Base-by-base conservation (phyloP, 129 eudicot genomes). In the Glebionis coronaria region DNA sequence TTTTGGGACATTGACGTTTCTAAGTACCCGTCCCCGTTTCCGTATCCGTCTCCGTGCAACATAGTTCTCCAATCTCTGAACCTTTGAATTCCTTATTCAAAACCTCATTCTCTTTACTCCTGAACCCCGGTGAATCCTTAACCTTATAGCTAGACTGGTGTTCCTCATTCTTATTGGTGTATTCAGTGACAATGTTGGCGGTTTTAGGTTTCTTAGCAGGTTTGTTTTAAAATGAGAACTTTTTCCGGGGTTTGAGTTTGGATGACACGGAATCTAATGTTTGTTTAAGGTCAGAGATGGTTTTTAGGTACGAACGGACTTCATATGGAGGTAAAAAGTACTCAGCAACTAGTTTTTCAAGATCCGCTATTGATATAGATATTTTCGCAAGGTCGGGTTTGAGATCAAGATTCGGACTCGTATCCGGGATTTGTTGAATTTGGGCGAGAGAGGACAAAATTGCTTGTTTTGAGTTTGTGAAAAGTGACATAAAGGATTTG, bases 301-400 rank as follows among this genome's bases (percentile, higher is more conserved):
- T 45, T 56, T 81, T 76, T 61, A 91, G 93, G 65, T 83, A 91
- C 0, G 86, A 79, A 2, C 90, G 90, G 51, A 91, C 83, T 66
- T 87, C 96, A 60, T 82, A 91, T 5, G 97, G 75, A 3, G 98
- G 96, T 54, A 91, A 59, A 69, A 82, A 84, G 82, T 88, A 84
- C 50, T 85, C 87, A 15, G 96, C 89, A 23, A 92, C 74, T 3
- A 92, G 77, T 62, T 78, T 82, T 68, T 88, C 98, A 20, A 92
- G 95, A 25, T 77, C 70, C 7, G 91, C 69, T 52, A 91, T 91
- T 16, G 80, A 76, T 19, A 63, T 44, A 0, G 95, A 83, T 8
- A 82, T 67, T 5, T 38, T 49, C 20, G 83, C 81, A 12, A 92
- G 78, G 12, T 92, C 84, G 9, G 89, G n/a, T n/a, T n/a, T n/a